Evolutionary conservation across 129 eudicot genomes (phyloP), one percentile per base, ranked within the genome.

Genomic region (Pulicaria dysenterica): DNA sequence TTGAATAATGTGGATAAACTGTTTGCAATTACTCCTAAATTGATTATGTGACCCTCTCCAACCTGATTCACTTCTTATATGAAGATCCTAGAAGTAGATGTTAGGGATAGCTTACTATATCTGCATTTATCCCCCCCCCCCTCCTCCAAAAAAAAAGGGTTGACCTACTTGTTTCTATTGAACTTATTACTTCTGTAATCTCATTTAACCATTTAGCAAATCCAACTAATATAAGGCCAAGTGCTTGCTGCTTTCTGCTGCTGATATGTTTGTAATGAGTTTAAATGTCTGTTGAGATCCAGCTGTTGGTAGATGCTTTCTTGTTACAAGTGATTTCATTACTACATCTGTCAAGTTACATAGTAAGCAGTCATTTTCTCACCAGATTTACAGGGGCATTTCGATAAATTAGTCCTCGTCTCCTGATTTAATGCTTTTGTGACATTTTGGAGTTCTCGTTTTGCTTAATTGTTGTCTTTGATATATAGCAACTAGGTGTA

Each of bases 401-500:
- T 24, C 31, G 31, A 24, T 24, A 24, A 0, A 24, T 24, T 24
- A n/a, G 31, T 24, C 31, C 2, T 24, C 31, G 31, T 24, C 1
- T 24, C 31, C 31, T 2, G 31, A 24, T 24, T 24, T 24, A 24
- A 24, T 24, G 31, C 31, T 24, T 24, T 24, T 24, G 31, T 24
- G 31, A 24, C 31, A 24, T 24, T 24, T 0, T 24, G 31, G 31
- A 24, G 2, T 24, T 24, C 31, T 24, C 31, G 31, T 24, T 10
- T 12, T 38, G 5, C 44, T 57, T 34, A 57, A 3, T 31, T 58
- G 45, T 8, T n/a, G 38, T 58, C 46, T 36, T 58, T 38, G 51
- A 64, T 41, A 8, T 45, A 58, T 74, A 12, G 38, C 56, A 50
- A 46, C 53, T 77, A 76, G 81, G 83, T 42, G 39, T 4, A 77